Evolutionary conservation across 2,329 filamentous ascomycete species (phyloP).

Genomic region (Pleomassaria siparia): DNA sequence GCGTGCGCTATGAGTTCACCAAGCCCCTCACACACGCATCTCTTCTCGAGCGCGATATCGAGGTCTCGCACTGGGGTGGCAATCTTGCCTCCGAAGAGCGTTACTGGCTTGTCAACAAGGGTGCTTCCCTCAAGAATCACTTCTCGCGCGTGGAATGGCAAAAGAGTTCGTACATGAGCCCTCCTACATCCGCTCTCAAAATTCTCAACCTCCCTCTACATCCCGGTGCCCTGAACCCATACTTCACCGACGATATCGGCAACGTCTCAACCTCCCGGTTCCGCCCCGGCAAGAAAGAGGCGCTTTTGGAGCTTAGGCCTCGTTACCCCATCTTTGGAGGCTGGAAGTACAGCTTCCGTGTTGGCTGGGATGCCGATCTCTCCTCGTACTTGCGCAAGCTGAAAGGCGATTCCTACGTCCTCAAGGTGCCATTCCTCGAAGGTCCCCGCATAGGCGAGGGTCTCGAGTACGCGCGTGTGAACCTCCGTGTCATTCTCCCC

Average conservation of each 20-base stretch:
- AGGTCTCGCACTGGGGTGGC: constrained; percentile 97
- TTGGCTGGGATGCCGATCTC: constrained; percentile 92
- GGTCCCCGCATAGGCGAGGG: constrained; percentile 86
- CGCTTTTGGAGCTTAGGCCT: constrained; percentile 86
- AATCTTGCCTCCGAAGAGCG: constrained; percentile 94
- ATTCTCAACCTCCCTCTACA: constrained; percentile 79
- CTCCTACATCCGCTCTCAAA: constrained; percentile 75
- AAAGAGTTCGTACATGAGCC: constrained; percentile 66
- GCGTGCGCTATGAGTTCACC: constrained; percentile 91
- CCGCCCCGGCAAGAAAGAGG: constrained; percentile 73
- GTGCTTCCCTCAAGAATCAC: constrained; percentile 65
- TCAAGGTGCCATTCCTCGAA: constrained; percentile 91
- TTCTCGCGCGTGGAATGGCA: constrained; percentile 54
- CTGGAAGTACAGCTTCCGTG: constrained; percentile 97
- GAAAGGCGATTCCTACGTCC: constrained; percentile 70
- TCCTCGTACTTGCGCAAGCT: constrained; percentile 70
- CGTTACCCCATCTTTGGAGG: constrained; percentile 95
- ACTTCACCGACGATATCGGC: constrained; percentile 94
- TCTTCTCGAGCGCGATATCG: constrained; percentile 82
- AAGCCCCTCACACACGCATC: constrained; percentile 83
- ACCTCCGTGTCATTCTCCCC: constrained; percentile 81
- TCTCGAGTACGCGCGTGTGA: constrained; percentile 78
- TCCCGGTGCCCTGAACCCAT: constrained; percentile 79
- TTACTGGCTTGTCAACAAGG: constrained; percentile 84
- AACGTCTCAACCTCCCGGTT: constrained; percentile 95